Base-by-base conservation (phyloP, 257 asterid species). In the Galeopsis tetrahit region DNA sequence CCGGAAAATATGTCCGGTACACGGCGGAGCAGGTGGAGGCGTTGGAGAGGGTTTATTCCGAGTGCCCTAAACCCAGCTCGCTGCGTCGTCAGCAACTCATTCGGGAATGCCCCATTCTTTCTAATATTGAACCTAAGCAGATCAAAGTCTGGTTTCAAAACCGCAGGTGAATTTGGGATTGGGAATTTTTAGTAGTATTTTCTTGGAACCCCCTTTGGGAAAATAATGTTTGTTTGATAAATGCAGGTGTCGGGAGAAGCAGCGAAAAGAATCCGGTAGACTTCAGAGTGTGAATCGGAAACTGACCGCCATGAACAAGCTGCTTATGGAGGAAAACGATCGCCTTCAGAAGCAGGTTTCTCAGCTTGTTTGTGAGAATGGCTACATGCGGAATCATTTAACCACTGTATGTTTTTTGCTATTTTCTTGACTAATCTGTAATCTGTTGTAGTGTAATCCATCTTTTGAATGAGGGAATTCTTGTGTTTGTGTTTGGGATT, bases 1-100 rank as follows among this genome's bases (percentile, higher is more conserved):
- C 78, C 61, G 98, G 99, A 46, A 94, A 94, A 66, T 94, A 94
- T 69, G 97, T 90, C 8, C 85, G 99, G 6, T 94, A 94, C 76
- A 91, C 99, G 38, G 89, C 96, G 49, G 99, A 94, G 88, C 99
- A 94, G 78, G 97, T 94, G 82, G 99, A 94, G 77, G 99, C 97
- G 10, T 63, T 94, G 84, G 99, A 94, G 80, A 88, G 99, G 82
- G 97, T 91, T 10, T 94, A 94, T 48, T 84, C 96, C 1, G 97
- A 89, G 81, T 94, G 97, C 68, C 99, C 99, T 0, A 94, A 94
- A 72, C 99, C 99, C 7, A 94, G 97, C 71, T 94, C 99, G 0
- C 76, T 89, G 63, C 96, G 96, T 58, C 80, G 99, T 13, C 99
- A 94, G 76, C 99, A 94, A 76, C 81, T 94, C 79, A 87, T 94